Conservation (phyloP, 306 rosid species). For the Pyrus pyrifolia region DNA sequence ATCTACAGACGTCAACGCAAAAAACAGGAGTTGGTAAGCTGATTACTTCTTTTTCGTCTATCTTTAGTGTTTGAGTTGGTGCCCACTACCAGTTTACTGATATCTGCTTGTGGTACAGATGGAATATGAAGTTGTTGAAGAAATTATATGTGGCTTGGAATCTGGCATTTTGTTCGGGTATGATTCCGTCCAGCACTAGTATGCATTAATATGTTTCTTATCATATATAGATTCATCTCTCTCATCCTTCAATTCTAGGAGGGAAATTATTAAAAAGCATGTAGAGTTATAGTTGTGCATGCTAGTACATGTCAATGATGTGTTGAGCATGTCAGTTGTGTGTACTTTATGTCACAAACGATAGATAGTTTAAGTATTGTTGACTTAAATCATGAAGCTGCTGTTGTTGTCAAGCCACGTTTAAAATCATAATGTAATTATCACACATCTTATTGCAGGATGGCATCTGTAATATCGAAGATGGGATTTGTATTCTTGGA, state of each 20-base stretch:
- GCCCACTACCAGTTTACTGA: slow-evolving; percentile 15
- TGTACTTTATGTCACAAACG: neutral
- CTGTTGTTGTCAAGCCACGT: neutral
- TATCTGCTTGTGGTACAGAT: slow-evolving; percentile 50
- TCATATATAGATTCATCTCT: slow-evolving; percentile 1
- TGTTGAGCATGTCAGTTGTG: neutral
- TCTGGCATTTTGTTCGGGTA: slow-evolving; percentile 98
- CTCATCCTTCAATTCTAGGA: slow-evolving; percentile 1
- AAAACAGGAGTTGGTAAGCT: slow-evolving; percentile 87
- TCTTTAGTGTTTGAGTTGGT: slow-evolving; percentile 2
- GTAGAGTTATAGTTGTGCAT: neutral
- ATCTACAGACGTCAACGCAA: slow-evolving; percentile 69
- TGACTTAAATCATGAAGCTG: neutral
- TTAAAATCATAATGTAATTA: neutral
- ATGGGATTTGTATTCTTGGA: slow-evolving; percentile 90
- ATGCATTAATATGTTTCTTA: slow-evolving; percentile 5
- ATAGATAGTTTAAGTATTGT: neutral
- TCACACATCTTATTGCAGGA: slow-evolving; percentile 46
- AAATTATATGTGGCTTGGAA: slow-evolving; percentile 89
- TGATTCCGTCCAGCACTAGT: slow-evolving; percentile 12
- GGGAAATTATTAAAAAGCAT: neutral
- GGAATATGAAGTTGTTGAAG: slow-evolving; percentile 91
- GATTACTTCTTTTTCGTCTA: slow-evolving; percentile 17
- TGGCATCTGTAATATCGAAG: slow-evolving; percentile 94
- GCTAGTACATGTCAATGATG: neutral